phyloP scores from a whole-genome alignment of 352 stramenopile genomes.

The Pythium dissimile region DNA sequence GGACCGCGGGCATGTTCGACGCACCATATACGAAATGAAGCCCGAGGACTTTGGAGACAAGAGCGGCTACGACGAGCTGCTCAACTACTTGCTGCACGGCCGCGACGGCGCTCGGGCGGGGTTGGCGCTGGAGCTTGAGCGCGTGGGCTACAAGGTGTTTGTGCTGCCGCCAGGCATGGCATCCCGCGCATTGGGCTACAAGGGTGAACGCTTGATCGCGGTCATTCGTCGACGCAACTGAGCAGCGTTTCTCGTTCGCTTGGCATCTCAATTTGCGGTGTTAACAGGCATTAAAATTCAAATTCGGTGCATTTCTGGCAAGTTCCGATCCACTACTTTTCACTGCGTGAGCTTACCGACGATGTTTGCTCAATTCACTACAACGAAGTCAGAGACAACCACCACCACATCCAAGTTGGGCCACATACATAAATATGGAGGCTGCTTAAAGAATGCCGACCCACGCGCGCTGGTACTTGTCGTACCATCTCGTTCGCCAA shows the following conservation, averaged over 20 bases:
- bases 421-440: background rate
- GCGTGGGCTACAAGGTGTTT: slow-evolving; percentile 70
- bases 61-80: slow-evolving; percentile 58
- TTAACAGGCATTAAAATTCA: too few relatives aligned
- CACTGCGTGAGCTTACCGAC: background rate
- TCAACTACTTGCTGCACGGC: slow-evolving; percentile 57
- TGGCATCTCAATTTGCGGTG: too few relatives aligned
- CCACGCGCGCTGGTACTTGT: slow-evolving; percentile 88
- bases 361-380: background rate
- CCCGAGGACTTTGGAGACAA: slow-evolving; percentile 52
- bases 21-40: slow-evolving; percentile 65
- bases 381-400: too few relatives aligned
- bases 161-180: slow-evolving; percentile 63
- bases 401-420: too few relatives aligned
- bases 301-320: too few relatives aligned
- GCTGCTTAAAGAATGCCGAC: slow-evolving; percentile 74
- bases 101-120: slow-evolving; percentile 45
- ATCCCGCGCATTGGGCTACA: slow-evolving; percentile 68
- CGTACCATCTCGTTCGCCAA: slow-evolving; percentile 88
- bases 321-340: too few relatives aligned
- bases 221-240: slow-evolving; percentile 40
- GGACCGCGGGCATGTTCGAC: slow-evolving; percentile 39
- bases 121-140: slow-evolving; percentile 54
- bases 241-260: background rate
- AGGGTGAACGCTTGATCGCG: slow-evolving; percentile 59